Evolutionary conservation across 192 early-diverging fungal genomes (phyloP).

Genomic region (Entrophospora sp.): DNA sequence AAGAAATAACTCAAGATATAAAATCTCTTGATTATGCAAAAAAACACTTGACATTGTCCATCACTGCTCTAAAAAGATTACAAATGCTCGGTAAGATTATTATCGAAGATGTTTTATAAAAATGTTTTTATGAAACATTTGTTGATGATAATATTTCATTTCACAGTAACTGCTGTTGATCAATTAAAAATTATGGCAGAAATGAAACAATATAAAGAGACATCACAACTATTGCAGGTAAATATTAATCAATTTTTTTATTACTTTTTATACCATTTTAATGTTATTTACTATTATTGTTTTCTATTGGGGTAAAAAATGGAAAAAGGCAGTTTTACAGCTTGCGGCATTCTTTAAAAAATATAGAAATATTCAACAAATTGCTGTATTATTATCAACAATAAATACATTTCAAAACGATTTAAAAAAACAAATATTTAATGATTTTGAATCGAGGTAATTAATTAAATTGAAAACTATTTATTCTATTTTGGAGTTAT

Average conservation of each 20-base stretch:
- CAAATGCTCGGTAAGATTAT: constrained; percentile 70
- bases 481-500: too few species aligned
- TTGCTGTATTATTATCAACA: constrained; percentile 57
- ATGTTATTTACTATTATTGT: too few species aligned
- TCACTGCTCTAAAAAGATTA: constrained; percentile 71
- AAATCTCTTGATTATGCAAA: constrained; percentile 91
- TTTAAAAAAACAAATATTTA: constrained; percentile 52
- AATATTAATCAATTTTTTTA: too few species aligned
- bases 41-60: constrained; percentile 74
- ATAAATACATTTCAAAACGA: constrained; percentile 56
- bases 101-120: too few species aligned
- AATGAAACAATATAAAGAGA: constrained; percentile 69
- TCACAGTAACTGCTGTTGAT: constrained; percentile 56
- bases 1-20: constrained; percentile 95
- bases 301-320: too few species aligned
- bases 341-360: constrained; percentile 66
- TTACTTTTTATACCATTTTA: too few species aligned
- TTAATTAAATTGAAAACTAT: too few species aligned
- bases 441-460: constrained; percentile 67
- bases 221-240: constrained; percentile 71
- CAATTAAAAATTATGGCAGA: constrained; percentile 60
- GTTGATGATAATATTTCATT: too few species aligned
- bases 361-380: constrained; percentile 66
- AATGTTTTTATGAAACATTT: too few species aligned
- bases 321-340: constrained; percentile 58